Evolutionary conservation across 2,329 filamentous ascomycete species (phyloP).

Genomic region (Fusarium annulatum): DNA sequence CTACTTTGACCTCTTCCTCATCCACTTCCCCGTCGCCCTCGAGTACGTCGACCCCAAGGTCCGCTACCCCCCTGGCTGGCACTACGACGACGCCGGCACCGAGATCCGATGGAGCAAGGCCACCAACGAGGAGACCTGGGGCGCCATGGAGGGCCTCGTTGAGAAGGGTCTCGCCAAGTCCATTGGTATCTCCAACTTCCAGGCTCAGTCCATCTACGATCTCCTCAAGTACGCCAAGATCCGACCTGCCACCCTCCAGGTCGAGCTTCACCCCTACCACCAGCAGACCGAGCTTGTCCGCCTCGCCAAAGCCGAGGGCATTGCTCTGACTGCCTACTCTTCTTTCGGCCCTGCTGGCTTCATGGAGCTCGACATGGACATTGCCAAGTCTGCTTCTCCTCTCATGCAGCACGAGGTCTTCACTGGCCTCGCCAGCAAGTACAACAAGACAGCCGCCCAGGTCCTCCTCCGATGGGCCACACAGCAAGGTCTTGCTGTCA

Average conservation of each 20-base stretch:
- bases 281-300: conserved; percentile 78
- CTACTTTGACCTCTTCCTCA: conserved; percentile 90
- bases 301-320: conserved; percentile 75
- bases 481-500: conserved; percentile 82
- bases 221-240: conserved; percentile 81
- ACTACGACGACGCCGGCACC: conserved; percentile 68
- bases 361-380: conserved; percentile 78
- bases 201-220: conserved; percentile 80
- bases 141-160: conserved; percentile 80
- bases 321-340: conserved; percentile 84
- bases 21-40: conserved; percentile 89
- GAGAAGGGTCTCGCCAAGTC: conserved; percentile 74
- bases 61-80: conserved; percentile 84
- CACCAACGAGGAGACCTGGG: conserved; percentile 84
- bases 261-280: conserved; percentile 92
- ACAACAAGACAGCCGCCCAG: conserved; percentile 80
- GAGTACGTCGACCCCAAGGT: conserved; percentile 85
- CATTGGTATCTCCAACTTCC: conserved; percentile 89
- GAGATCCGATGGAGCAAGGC: conserved; percentile 74
- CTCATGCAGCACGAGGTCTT: conserved; percentile 78
- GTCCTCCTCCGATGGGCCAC: conserved; percentile 89
- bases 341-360: conserved; percentile 85
- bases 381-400: conserved; percentile 66
- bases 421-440: conserved; percentile 73
- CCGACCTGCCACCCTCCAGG: conserved; percentile 81